These are phyloP conservation scores for Xylaria cubensis DNA, from an alignment of 495 filamentous ascomycete species.

Conservation along the genomic window DNA sequence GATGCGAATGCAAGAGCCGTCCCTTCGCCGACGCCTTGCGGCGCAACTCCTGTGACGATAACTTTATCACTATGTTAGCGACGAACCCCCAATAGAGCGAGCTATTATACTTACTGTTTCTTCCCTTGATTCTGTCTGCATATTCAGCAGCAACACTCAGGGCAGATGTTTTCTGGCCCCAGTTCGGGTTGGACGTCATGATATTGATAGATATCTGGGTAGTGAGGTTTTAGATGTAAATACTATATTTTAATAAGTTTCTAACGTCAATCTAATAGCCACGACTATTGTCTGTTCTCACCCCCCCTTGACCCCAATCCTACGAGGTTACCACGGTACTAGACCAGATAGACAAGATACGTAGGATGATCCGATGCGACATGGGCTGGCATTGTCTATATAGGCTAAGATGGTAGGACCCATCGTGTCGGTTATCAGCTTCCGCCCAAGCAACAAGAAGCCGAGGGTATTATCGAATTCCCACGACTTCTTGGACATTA, in stretches of 20 bases:
- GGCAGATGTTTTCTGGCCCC: slow-evolving; percentile 51
- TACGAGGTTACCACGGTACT: background rate
- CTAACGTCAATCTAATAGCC: background rate
- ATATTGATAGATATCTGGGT: background rate
- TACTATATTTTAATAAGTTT: background rate
- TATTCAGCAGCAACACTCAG: slow-evolving; percentile 53
- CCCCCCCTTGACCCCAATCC: background rate
- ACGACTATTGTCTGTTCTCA: background rate
- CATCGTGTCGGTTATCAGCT: background rate
- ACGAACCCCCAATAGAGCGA: background rate
- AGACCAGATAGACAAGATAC: background rate
- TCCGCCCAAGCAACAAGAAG: background rate
- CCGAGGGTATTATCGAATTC: slow-evolving; percentile 8
- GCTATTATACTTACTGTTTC: slow-evolving; percentile 39
- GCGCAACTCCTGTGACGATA: slow-evolving; percentile 59
- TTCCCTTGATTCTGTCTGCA: slow-evolving; percentile 45
- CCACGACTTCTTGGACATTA: background rate
- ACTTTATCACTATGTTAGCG: slow-evolving; percentile 34
- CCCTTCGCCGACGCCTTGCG: slow-evolving; percentile 58
- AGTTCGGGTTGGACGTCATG: slow-evolving; percentile 53
- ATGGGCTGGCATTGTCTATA: slow-evolving; percentile 8
- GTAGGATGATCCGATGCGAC: background rate
- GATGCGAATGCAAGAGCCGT: slow-evolving; percentile 61
- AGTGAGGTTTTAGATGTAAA: background rate
- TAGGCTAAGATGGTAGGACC: slow-evolving; percentile 22